Conservation (phyloP, 768 basidiomycete genomes). For the Tremella yokohamensis region DNA sequence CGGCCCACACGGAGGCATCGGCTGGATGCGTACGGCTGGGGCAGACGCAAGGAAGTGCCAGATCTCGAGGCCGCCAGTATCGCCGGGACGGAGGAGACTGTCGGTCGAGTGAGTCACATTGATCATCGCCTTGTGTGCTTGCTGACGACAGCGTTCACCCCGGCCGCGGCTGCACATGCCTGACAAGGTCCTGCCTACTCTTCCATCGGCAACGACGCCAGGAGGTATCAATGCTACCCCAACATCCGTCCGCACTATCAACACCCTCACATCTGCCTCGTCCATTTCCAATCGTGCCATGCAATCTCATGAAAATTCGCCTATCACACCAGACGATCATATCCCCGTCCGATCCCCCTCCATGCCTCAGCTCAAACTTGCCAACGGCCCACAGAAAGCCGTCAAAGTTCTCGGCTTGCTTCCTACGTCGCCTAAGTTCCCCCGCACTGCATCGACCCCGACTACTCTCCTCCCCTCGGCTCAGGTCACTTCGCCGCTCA, state of each 20-base stretch:
- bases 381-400: constrained; percentile 10
- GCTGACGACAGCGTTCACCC: constrained; percentile 12
- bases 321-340: constrained; percentile 1
- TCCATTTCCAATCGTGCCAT: constrained; percentile 1
- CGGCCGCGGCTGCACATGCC: constrained; percentile 13
- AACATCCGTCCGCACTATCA: neutral
- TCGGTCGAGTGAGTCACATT: neutral
- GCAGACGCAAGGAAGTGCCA: constrained; percentile 8
- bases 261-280: constrained; percentile 6
- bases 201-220: constrained; percentile 6
- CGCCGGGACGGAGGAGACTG: neutral
- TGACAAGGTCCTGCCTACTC: constrained; percentile 13
- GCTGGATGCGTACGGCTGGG: constrained; percentile 8
- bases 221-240: neutral
- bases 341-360: constrained; percentile 20
- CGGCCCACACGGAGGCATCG: constrained; percentile 4
- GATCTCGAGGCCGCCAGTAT: neutral
- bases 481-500: constrained; percentile 11
- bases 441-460: neutral
- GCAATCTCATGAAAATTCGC: neutral
- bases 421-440: neutral
- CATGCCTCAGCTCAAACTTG: constrained; percentile 14
- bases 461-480: constrained; percentile 2
- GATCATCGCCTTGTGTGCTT: neutral
- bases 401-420: constrained; percentile 14